Base-by-base conservation (phyloP, 179 eudicot genomes). In the Vitellaria paradoxa region DNA sequence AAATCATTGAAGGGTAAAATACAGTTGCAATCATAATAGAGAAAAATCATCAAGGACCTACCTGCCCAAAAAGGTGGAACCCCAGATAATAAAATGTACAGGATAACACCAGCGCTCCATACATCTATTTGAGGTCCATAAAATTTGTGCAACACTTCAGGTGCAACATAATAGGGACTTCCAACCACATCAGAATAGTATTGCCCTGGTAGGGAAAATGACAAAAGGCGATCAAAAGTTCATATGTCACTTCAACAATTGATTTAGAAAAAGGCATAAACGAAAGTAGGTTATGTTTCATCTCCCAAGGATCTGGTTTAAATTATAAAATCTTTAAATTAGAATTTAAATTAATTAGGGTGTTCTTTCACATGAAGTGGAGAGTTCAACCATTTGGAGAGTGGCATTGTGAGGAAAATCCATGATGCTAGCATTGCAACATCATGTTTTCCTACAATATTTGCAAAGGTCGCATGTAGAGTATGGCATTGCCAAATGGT, bases 1-100 rank as follows among this genome's bases (percentile, higher is more conserved):
- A n/a, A 7, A 5, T 61, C 62, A 15, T 0, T 63, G 6, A 49
- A 52, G 21, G 50, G 46, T 24, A 74, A 62, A 56, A 30, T 45
- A 10, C 45, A 21, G 56, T 46, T 61, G 53, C 18, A 73, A 76
- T 55, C 52, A 59, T 7, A 23, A 21, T 26, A 11, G 24, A 15
- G 17, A 11, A 21, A 50, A 57, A 53, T 71, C 26, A 26, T 18
- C 21, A 65, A 56, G 20, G 30, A 26, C 14, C 45, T 78, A 93
- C 98, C 98, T 75, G 93, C 98, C 98, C 98, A 93, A 75, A 90
- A 93, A 45, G 97, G 97, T 9, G 98, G 98, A 76, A 92, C 95
- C 2, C 98, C 98, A 49, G 92, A 84, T 61, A 93, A 77, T 76
- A 93, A 83, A 65, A 92, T 93, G 86, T 93, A 93, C 12, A 93